A percentile compares a stretch with the other conserved stretches of the same genome.
Evolutionary conservation across 495 filamentous ascomycete genomes (phyloP).

Genomic region (Xylaria sp.): DNA sequence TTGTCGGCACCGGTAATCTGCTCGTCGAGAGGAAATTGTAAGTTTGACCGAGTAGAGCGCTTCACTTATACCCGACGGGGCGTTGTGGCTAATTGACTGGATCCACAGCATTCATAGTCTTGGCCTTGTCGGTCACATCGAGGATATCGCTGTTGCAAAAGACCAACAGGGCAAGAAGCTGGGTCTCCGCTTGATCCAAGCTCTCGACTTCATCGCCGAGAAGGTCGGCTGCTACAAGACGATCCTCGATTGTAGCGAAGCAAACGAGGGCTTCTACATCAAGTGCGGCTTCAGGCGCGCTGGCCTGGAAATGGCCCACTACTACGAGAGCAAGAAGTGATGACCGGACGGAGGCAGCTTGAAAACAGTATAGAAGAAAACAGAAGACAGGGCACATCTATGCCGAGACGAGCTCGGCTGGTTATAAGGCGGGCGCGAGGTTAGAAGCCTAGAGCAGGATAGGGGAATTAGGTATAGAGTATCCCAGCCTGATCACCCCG

Average conservation of each 20-base stretch:
- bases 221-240: constrained; percentile 93
- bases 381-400: neutral
- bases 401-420: neutral
- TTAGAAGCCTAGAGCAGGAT: constrained; percentile 1
- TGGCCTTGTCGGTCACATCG: constrained; percentile 90
- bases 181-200: constrained; percentile 90
- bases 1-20: constrained; percentile 88
- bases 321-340: constrained; percentile 68
- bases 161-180: constrained; percentile 97
- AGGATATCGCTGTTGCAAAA: constrained; percentile 94
- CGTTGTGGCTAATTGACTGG: constrained; percentile 18
- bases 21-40: constrained; percentile 88
- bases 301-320: constrained; percentile 96
- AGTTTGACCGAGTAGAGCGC: constrained; percentile 30
- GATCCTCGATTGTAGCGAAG: constrained; percentile 63
- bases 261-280: constrained; percentile 97
- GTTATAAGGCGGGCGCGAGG: neutral
- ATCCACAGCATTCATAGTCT: constrained; percentile 67
- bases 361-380: neutral
- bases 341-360: neutral
- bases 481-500: neutral
- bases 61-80: neutral
- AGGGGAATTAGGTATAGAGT: constrained; percentile 14
- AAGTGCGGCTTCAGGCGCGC: constrained; percentile 97
- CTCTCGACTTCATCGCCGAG: constrained; percentile 85